A percentile compares a stretch with the other conserved stretches of the same genome.
Evolutionary conservation across 1,139 yeast genomes (phyloP).

Genomic region (Scheffersomyces parashehatae): DNA sequence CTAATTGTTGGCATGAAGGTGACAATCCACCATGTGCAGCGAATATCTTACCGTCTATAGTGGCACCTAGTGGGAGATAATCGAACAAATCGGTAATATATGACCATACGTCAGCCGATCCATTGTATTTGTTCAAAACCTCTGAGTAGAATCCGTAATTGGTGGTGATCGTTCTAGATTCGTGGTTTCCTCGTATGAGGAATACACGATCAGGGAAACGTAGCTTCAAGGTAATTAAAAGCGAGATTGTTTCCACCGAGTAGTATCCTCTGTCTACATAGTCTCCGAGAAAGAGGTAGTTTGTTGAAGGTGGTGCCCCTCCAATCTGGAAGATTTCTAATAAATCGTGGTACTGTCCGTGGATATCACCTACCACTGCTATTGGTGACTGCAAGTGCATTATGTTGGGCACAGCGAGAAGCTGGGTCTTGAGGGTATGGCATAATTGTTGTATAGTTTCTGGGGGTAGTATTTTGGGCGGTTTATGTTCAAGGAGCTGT

Average conservation of each 20-base stretch:
- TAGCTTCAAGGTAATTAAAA: constrained; percentile 79
- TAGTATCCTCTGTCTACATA: constrained; percentile 89
- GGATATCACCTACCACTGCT: constrained; percentile 98
- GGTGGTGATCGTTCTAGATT: constrained; percentile 92
- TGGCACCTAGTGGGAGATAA: constrained; percentile 84
- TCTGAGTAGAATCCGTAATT: constrained; percentile 96
- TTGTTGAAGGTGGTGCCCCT: constrained; percentile 90
- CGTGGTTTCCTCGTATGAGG: constrained; percentile 91
- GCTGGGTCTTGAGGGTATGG: constrained; percentile 42
- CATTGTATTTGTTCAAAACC: constrained; percentile 82
- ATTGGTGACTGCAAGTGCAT: constrained; percentile 83
- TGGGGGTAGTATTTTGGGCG: constrained; percentile 46
- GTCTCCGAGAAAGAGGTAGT: constrained; percentile 89
- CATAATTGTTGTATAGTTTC: constrained; percentile 44
- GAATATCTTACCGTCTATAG: constrained; percentile 89
- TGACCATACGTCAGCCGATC: constrained; percentile 79
- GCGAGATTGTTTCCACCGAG: constrained; percentile 86
- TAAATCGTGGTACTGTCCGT: constrained; percentile 94
- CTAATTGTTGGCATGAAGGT: constrained; percentile 91
- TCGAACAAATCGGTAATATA: constrained; percentile 92
- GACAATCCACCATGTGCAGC: constrained; percentile 97
- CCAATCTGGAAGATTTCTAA: constrained; percentile 91
- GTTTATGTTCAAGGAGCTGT: constrained; percentile 43
- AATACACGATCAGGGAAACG: constrained; percentile 83
- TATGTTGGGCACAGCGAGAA: constrained; percentile 59